These are phyloP conservation scores for Laguncularia racemosa DNA, from an alignment of 345 rosid species.

Conservation along the genomic window DNA sequence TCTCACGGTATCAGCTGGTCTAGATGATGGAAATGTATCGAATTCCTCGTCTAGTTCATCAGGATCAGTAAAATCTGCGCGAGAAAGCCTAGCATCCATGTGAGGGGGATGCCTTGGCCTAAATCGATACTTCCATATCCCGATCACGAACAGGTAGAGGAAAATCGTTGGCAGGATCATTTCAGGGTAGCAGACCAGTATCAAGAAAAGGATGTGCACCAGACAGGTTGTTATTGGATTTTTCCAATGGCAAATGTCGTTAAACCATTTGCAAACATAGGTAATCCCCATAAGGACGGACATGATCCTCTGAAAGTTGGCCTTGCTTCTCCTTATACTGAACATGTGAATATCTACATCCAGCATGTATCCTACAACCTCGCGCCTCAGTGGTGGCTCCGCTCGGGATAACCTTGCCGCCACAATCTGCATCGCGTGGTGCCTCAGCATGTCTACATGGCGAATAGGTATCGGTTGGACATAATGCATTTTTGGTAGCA, in stretches of 20 bases:
- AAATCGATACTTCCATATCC: constrained; percentile 43
- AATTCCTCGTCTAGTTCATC: constrained; percentile 50
- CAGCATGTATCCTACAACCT: constrained; percentile 43
- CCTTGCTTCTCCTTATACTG: constrained; percentile 55
- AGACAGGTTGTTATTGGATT: constrained; percentile 41
- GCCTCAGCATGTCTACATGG: constrained; percentile 37
- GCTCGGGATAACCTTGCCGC: constrained; percentile 32
- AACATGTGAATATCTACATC: constrained; percentile 55
- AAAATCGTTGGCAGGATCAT: constrained; percentile 40
- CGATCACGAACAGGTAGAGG: constrained; percentile 41
- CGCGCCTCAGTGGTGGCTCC: constrained; percentile 44
- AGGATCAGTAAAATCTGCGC: constrained; percentile 22
- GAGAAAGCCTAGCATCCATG: constrained; percentile 45
- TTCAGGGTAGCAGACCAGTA: constrained; percentile 42
- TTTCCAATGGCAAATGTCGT: constrained; percentile 39
- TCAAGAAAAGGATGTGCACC: constrained; percentile 35
- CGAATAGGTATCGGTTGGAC: constrained; percentile 36
- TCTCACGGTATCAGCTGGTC: constrained; percentile 25
- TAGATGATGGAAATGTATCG: constrained; percentile 30
- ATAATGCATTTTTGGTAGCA: constrained; percentile 52
- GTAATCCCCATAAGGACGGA: constrained; percentile 21
- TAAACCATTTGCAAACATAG: constrained; percentile 30
- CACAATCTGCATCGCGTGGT: constrained; percentile 41
- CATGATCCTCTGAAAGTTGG: constrained; percentile 43
- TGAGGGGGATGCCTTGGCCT: constrained; percentile 45